phyloP scores from a whole-genome alignment of 2,329 filamentous ascomycete species.

The Exophiala phaeomuriformis region DNA sequence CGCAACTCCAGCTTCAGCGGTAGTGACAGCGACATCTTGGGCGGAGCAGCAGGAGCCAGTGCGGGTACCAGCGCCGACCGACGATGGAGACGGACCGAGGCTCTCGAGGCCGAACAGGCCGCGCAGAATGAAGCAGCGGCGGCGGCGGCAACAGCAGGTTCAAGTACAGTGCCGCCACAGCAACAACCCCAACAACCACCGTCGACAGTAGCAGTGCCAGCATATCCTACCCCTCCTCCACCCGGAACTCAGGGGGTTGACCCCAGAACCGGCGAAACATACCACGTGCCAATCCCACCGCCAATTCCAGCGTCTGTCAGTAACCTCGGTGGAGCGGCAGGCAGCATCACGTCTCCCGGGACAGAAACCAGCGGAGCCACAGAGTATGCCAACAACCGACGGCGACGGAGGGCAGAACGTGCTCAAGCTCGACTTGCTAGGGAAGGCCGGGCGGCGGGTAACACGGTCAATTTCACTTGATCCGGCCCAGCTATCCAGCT shows the following conservation, averaged over 20 bases:
- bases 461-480: slow-evolving; percentile 26
- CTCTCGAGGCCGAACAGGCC: slow-evolving; percentile 41
- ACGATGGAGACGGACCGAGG: slow-evolving; percentile 44
- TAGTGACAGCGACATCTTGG: slow-evolving; percentile 35
- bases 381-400: slow-evolving; percentile 48
- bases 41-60: slow-evolving; percentile 2
- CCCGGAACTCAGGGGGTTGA: slow-evolving; percentile 18
- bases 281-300: slow-evolving; percentile 31
- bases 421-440: slow-evolving; percentile 41
- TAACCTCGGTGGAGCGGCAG: slow-evolving; percentile 34
- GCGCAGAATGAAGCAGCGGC: slow-evolving; percentile 37
- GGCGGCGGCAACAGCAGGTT: slow-evolving; percentile 21
- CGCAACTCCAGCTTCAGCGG: slow-evolving; percentile 38
- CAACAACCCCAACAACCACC: no score
- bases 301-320: slow-evolving; percentile 37
- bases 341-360: slow-evolving; percentile 40
- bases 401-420: slow-evolving; percentile 48
- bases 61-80: slow-evolving; percentile 33
- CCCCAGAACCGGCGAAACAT: slow-evolving; percentile 16
- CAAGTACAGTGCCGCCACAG: slow-evolving; percentile 2
- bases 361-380: slow-evolving; percentile 41
- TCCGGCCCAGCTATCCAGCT: neutral
- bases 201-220: neutral
- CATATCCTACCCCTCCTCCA: slow-evolving; percentile 23
- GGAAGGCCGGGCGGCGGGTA: slow-evolving; percentile 30